These are phyloP conservation scores for Ochetophila trinervis DNA, from an alignment of 306 rosid genomes.

Conservation along the genomic window DNA sequence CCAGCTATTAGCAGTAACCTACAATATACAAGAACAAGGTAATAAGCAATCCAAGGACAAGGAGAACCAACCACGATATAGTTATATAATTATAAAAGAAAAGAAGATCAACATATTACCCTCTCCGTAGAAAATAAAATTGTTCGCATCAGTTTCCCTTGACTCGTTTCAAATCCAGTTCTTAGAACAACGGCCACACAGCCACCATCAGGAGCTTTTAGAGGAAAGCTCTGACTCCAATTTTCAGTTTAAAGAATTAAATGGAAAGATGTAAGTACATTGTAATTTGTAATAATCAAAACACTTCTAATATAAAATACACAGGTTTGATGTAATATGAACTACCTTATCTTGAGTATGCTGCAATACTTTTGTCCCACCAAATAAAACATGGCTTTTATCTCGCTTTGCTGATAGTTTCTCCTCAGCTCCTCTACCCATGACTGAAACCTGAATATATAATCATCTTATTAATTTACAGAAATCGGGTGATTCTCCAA, in stretches of 20 bases:
- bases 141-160: constrained; percentile 98
- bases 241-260: constrained; percentile 17
- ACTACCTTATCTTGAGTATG: constrained; percentile 91
- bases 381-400: constrained; percentile 84
- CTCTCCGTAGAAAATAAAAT: constrained; percentile 95
- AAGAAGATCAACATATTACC: constrained; percentile 48
- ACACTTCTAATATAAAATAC: background rate
- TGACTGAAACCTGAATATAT: constrained; percentile 63
- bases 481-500: background rate
- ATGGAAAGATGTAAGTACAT: constrained; percentile 22
- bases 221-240: constrained; percentile 69
- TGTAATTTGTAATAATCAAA: constrained; percentile 17
- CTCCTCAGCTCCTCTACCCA: constrained; percentile 69
- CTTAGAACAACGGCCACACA: constrained; percentile 93
- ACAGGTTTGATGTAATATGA: background rate
- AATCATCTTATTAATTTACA: background rate
- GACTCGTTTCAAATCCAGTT: constrained; percentile 99
- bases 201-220: constrained; percentile 95
- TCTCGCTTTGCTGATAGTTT: constrained; percentile 78
- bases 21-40: constrained; percentile 14
- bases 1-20: constrained; percentile 99
- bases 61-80: background rate
- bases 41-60: constrained; percentile 11
- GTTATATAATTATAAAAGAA: constrained; percentile 11
- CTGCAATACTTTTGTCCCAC: constrained; percentile 98